Percentiles rank a stretch among this genome's conserved stretches.
phyloP scores from a whole-genome alignment of 768 basidiomycete genomes.

The Xanthoconium purpureum region DNA sequence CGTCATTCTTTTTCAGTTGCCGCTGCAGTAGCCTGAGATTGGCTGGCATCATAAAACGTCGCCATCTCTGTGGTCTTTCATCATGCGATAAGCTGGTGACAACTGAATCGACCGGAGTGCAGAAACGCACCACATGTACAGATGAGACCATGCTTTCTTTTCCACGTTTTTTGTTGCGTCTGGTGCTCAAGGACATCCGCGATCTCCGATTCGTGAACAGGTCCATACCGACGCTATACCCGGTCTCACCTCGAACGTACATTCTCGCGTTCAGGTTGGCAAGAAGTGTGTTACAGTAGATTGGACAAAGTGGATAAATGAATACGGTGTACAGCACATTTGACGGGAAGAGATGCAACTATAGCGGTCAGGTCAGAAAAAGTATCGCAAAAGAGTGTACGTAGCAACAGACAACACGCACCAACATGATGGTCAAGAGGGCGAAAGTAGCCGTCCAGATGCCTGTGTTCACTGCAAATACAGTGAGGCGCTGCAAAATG shows the following conservation, averaged over 20 bases:
- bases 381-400: neutral
- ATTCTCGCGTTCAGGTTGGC: neutral
- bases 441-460: constrained; percentile 49
- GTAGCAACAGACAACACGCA: constrained; percentile 27
- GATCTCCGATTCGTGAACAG: neutral
- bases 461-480: constrained; percentile 22
- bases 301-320: neutral
- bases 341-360: neutral
- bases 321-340: neutral
- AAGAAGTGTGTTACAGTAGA: neutral
- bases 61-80: neutral
- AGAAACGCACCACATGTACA: neutral
- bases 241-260: neutral
- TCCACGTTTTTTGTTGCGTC: neutral
- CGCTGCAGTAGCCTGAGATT: too few species aligned
- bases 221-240: neutral
- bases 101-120: neutral
- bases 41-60: neutral
- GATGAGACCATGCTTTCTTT: neutral
- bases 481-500: constrained; percentile 6
- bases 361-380: neutral
- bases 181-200: neutral
- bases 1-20: too few species aligned
- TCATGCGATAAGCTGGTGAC: neutral
- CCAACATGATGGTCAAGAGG: constrained; percentile 46